Evolutionary conservation across 768 basidiomycete genomes (phyloP).

Genomic region (Trametes punicea): DNA sequence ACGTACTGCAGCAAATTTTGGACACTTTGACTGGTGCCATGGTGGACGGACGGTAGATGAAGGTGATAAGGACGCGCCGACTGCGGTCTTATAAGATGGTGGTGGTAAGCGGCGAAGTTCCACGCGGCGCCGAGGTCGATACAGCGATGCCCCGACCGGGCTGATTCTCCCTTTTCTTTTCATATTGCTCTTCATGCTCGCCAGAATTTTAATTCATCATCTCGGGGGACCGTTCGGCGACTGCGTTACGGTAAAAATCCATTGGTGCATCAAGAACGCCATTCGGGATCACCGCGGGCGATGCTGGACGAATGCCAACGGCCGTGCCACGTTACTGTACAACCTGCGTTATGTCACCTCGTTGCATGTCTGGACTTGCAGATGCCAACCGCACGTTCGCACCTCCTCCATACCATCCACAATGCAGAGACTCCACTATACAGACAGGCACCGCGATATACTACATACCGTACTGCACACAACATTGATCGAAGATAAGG

Average conservation of each 20-base stretch:
- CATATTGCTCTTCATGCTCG: slow-evolving; percentile 1
- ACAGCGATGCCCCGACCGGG: background rate
- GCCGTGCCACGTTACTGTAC: background rate
- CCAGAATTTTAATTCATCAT: slow-evolving; percentile 6
- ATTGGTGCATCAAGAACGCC: slow-evolving; percentile 3
- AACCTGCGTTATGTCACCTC: background rate
- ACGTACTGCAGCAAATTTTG: slow-evolving; percentile 88
- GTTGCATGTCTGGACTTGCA: background rate
- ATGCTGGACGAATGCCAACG: background rate
- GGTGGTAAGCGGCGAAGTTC: slow-evolving; percentile 8
- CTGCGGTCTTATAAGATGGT: slow-evolving; percentile 13
- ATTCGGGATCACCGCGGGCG: background rate
- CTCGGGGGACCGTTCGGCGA: no score
- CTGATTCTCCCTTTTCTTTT: slow-evolving; percentile 8
- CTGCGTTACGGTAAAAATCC: background rate
- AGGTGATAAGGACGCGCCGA: slow-evolving; percentile 15
- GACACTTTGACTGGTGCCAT: slow-evolving; percentile 63
- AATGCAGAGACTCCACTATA: background rate
- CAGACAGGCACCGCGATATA: background rate
- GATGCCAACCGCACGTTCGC: background rate
- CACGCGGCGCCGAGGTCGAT: slow-evolving; percentile 4
- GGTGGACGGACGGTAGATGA: slow-evolving; percentile 15
- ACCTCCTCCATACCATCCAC: background rate
- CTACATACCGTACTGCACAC: background rate
- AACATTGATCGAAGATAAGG: background rate